Conservation (phyloP, 176 grass and related monocot species). For the Raddia guianensis region DNA sequence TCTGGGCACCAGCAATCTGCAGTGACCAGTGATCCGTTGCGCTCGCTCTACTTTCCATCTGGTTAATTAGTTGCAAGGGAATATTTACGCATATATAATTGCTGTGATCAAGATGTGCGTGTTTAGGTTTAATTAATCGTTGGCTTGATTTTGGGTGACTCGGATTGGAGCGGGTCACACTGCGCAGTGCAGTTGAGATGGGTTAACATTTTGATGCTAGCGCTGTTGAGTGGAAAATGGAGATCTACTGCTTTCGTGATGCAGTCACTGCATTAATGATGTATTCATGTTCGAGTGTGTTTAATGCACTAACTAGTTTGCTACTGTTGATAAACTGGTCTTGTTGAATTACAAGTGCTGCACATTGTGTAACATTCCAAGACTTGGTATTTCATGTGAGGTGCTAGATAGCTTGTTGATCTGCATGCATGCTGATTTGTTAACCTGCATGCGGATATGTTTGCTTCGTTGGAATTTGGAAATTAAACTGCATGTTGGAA, state of each 20-base stretch:
- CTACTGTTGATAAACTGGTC: background rate
- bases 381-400: constrained; percentile 1
- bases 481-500: too few relatives aligned
- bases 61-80: background rate
- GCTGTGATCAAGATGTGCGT: background rate
- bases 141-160: background rate
- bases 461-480: background rate
- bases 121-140: background rate
- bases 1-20: background rate
- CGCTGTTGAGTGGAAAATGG: background rate
- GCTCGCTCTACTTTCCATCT: background rate
- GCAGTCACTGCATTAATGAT: background rate
- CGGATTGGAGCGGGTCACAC: background rate
- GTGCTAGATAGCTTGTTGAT: background rate
- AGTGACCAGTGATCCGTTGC: background rate
- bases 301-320: too few relatives aligned
- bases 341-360: background rate
- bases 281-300: background rate
- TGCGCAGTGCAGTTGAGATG: background rate
- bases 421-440: background rate
- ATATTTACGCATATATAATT: background rate
- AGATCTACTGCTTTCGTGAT: background rate
- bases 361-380: background rate
- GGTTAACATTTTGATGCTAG: background rate
- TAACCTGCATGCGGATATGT: background rate